These are phyloP conservation scores for Hyaloperonospora brassicae DNA, from an alignment of 352 stramenopile genomes.

Conservation along the genomic window DNA sequence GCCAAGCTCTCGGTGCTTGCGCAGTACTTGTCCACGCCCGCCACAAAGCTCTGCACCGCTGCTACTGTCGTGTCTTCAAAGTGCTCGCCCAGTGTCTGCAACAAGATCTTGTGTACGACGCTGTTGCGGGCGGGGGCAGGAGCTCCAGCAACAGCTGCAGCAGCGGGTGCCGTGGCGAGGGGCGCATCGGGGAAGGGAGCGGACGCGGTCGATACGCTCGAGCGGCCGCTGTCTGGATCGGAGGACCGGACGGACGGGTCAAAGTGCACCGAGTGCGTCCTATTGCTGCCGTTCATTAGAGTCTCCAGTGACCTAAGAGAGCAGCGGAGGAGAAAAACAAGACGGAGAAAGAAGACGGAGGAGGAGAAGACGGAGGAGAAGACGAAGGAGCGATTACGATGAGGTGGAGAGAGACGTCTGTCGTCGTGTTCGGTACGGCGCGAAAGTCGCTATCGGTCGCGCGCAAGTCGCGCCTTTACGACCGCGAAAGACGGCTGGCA, in stretches of 20 bases:
- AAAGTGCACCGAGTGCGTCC: conserved; percentile 60
- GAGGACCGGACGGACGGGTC: conserved; percentile 40
- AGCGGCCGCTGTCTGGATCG: conserved; percentile 48
- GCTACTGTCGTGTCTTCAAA: conserved; percentile 58
- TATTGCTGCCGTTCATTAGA: conserved; percentile 42
- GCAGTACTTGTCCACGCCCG: conserved; percentile 65
- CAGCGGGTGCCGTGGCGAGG: background rate
- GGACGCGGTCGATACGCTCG: conserved; percentile 8
- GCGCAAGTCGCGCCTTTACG: no score
- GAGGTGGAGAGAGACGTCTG: no score
- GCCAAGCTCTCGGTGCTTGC: conserved; percentile 66
- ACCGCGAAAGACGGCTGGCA: background rate
- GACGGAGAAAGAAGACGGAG: conserved; percentile 1
- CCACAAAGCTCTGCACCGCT: conserved; percentile 68
- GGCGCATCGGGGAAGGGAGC: background rate
- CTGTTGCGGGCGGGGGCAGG: conserved; percentile 25
- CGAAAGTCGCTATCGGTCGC: no score
- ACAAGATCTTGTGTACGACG: conserved; percentile 67
- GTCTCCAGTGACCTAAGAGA: background rate
- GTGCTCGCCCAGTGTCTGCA: conserved; percentile 69
- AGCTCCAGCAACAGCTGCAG: conserved; percentile 5
- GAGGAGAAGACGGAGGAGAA: no score
- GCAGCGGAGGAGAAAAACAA: conserved; percentile 2
- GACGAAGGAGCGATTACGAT: no score
- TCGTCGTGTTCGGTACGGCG: no score